phyloP scores from a whole-genome alignment of 176 grass and related monocot genomes.

The Hyparrhenia diplandra region DNA sequence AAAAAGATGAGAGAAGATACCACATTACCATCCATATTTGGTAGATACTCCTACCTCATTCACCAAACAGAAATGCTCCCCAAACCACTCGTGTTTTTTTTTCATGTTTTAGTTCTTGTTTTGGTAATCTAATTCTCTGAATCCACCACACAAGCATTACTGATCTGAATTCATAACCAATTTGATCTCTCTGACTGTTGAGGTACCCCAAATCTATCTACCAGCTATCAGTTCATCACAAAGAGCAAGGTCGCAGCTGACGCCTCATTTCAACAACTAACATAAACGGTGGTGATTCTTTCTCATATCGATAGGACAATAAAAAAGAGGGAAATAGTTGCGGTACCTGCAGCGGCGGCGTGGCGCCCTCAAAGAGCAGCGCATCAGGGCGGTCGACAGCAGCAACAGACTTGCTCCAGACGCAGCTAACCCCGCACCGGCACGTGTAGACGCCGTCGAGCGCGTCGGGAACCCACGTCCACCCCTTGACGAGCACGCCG shows the following conservation, averaged over 20 bases:
- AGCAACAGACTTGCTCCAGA: constrained; percentile 75
- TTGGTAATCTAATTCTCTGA: neutral
- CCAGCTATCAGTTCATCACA: neutral
- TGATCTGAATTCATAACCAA: neutral
- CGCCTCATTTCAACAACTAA: neutral
- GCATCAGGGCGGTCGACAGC: constrained; percentile 68
- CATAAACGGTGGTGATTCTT: no score
- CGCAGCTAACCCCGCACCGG: constrained; percentile 67
- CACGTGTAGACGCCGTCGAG: constrained; percentile 78
- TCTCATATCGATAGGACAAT: neutral
- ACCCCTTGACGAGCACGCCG: constrained; percentile 71
- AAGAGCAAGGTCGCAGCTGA: neutral
- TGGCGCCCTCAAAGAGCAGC: constrained; percentile 64
- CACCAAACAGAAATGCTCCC: neutral
- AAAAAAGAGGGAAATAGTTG: neutral
- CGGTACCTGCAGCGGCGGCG: constrained; percentile 61
- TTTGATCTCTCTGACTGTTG: neutral
- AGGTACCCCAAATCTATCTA: neutral
- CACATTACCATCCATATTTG: no score
- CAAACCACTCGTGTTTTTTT: neutral
- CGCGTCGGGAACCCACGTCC: constrained; percentile 94
- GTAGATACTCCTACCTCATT: neutral
- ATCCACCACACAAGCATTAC: neutral
- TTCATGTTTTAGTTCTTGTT: neutral
- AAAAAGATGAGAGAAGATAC: no score